Conservation (phyloP, 768 basidiomycete genomes). For the Pulveroboletus sp. region DNA sequence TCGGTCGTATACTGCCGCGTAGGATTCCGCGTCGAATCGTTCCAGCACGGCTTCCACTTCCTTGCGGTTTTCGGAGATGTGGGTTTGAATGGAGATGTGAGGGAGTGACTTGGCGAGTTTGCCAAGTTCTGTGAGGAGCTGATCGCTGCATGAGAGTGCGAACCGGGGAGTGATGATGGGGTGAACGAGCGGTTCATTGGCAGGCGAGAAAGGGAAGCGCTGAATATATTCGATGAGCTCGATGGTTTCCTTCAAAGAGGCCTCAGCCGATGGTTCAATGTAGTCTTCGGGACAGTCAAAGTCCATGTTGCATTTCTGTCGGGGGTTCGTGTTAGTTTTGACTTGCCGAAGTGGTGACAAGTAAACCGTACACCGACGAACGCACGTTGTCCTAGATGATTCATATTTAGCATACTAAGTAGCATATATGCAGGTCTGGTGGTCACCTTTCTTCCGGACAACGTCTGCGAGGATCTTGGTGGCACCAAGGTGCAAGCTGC, state of each 20-base stretch:
- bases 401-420: too few relatives aligned
- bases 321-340: too few relatives aligned
- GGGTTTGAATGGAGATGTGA: conserved; percentile 81
- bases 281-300: conserved; percentile 76
- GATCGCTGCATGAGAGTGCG: conserved; percentile 76
- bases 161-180: conserved; percentile 96
- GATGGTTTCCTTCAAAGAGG: conserved; percentile 61
- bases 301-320: conserved; percentile 35
- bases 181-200: conserved; percentile 63
- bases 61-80: conserved; percentile 78
- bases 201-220: conserved; percentile 39
- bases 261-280: conserved; percentile 56
- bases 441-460: conserved; percentile 53
- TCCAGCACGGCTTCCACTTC: conserved; percentile 67
- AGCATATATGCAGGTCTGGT: too few relatives aligned
- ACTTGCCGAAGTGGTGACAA: too few relatives aligned
- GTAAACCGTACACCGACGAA: conserved; percentile 65
- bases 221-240: conserved; percentile 70
- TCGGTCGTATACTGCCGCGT: conserved; percentile 80
- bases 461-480: conserved; percentile 82
- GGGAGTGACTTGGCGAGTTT: conserved; percentile 56
- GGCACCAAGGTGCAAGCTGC: conserved; percentile 73
- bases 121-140: conserved; percentile 65
- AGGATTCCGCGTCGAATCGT: conserved; percentile 68
- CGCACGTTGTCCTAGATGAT: conserved; percentile 67